Conservation (phyloP, 305 asterid genomes). For the Fraxinus latifolia region DNA sequence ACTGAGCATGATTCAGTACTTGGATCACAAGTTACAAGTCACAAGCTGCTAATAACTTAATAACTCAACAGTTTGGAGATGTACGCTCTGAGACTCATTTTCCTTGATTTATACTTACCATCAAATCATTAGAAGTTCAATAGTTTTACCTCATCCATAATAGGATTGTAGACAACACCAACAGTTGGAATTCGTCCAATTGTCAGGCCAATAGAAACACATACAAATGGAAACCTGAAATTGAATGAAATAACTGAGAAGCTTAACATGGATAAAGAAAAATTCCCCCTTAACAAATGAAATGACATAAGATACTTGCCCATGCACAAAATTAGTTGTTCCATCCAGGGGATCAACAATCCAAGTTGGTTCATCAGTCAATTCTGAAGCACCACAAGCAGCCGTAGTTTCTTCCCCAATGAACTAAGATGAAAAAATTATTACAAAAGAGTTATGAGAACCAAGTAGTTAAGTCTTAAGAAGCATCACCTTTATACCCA, state of each 20-base stretch:
- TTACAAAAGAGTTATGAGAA: not conserved
- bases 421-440: conserved; percentile 45
- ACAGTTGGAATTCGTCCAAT: conserved; percentile 67
- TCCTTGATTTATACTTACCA: not conserved
- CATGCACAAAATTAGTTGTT: conserved; percentile 94
- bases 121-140: not conserved
- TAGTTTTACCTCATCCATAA: conserved; percentile 75
- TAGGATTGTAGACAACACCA: conserved; percentile 92
- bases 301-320: conserved; percentile 40
- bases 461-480: not conserved
- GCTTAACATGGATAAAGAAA: not conserved
- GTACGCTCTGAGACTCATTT: not conserved
- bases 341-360: conserved; percentile 97
- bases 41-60: not conserved
- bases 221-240: conserved; percentile 88
- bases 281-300: not conserved
- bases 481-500: conserved; percentile 4
- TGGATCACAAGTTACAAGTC: not conserved
- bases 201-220: conserved; percentile 92
- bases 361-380: conserved; percentile 97
- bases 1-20: not conserved
- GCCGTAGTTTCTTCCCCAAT: conserved; percentile 98
- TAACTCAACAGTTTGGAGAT: conserved; percentile 3
- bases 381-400: conserved; percentile 64
- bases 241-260: conserved; percentile 18